These are phyloP conservation scores for Sesbania bispinosa DNA, from an alignment of 306 rosid genomes.

Conservation along the genomic window DNA sequence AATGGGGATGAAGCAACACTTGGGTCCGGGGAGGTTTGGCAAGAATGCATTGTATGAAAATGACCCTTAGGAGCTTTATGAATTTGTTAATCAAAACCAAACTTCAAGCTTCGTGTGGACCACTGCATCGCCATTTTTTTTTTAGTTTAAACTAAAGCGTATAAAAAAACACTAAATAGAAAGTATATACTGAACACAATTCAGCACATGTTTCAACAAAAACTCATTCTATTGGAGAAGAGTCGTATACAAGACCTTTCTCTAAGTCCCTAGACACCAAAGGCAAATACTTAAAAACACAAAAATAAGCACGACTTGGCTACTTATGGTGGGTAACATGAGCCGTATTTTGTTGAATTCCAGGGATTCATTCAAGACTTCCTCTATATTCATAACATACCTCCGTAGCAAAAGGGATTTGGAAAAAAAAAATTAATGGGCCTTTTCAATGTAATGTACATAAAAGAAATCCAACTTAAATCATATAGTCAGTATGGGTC, in stretches of 20 bases:
- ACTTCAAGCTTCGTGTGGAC: not conserved
- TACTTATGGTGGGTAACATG: not conserved
- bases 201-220: conserved; percentile 11
- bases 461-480: conserved; percentile 34
- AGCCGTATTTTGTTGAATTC: conserved; percentile 6
- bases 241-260: not conserved
- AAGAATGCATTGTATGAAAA: conserved; percentile 7
- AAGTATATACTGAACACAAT: not conserved
- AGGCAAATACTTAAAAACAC: not conserved
- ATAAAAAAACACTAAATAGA: not conserved
- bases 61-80: not conserved
- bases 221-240: not conserved
- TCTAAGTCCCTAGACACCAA: not conserved
- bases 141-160: not conserved
- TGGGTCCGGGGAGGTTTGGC: conserved; percentile 2
- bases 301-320: not conserved
- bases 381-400: not conserved
- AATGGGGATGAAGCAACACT: not conserved
- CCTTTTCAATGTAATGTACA: conserved; percentile 39
- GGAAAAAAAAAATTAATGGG: not conserved
- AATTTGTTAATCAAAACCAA: not conserved
- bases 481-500: conserved; percentile 29
- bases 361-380: conserved; percentile 13
- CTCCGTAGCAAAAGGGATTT: not conserved
- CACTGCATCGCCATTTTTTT: not conserved